Evolutionary conservation across 805 yeast species (phyloP), one percentile per base, ranked within the genome.

Genomic region (Wickerhamiella bombiphila): DNA sequence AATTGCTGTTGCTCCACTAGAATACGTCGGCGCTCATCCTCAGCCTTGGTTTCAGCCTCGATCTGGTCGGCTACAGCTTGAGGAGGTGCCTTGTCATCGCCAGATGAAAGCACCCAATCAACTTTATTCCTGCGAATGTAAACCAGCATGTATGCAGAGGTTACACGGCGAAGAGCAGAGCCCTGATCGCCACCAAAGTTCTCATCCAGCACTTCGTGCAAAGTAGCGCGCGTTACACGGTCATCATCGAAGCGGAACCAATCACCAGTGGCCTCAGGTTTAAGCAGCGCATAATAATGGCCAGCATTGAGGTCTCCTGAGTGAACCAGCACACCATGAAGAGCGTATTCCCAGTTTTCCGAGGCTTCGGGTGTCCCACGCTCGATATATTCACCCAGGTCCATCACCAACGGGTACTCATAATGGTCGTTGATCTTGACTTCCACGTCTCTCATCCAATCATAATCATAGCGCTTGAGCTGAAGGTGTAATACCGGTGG

Each of bases 231-330:
- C 69, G 93, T 80, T 22, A 91, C 99, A 42, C 76, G 72, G 52
- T 91, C 98, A 58, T 91, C 99, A 56, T 91, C 99, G 63, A 88
- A 91, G 52, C 88, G 68, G 55, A 70, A 77, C 98, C 98, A 91
- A 29, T 69, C 60, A 37, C 73, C 76, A 16, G 69, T 64, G 2
- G 68, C 61, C 19, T 68, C 68, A 2, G 97, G 97, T 56, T 76
- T 85, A 37, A 91, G 75, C 74, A 91, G 69, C 0, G 98, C 91
- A 53, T 91, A 91, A 58, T 91, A 91, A 55, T 91, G 99, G 16
- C 99, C 99, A 32, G 86, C 80, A 8, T 94, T 80, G 35, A 91
- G 77, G 52, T 88, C 94, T 42, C 99, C 99, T 30, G 85, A 78
- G 56, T 91, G 99, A 9, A 91, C 96, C 40, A 91, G 64, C 2